Evolutionary conservation across 352 stramenopile genomes (phyloP).

Genomic region (Phytophthora sp.): DNA sequence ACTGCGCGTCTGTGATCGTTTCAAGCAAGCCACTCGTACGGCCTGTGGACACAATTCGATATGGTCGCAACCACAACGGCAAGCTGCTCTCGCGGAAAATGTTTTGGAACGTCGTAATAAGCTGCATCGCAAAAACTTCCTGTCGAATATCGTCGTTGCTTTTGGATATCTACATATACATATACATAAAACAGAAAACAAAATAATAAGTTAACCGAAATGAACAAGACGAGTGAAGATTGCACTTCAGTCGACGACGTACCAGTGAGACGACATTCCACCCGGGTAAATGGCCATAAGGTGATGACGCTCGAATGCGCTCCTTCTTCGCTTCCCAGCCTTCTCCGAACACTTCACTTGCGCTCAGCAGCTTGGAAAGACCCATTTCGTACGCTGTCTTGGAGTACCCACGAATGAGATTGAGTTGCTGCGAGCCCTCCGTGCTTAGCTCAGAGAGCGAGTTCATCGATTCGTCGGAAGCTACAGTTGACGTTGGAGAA

Average conservation of each 20-base stretch:
- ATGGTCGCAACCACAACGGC: constrained; percentile 94
- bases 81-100: constrained; percentile 92
- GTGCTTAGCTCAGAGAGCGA: constrained; percentile 26
- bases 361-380: constrained; percentile 65
- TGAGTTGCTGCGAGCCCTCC: constrained; percentile 22
- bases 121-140: constrained; percentile 96
- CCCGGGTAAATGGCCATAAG: constrained; percentile 82
- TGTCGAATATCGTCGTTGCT: constrained; percentile 97
- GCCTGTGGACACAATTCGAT: constrained; percentile 94
- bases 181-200: too few species aligned
- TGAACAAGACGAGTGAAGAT: background rate
- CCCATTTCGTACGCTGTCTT: constrained; percentile 72
- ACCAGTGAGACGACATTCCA: constrained; percentile 94
- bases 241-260: background rate
- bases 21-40: constrained; percentile 94
- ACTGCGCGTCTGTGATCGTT: constrained; percentile 95
- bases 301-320: constrained; percentile 87
- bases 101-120: constrained; percentile 93
- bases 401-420: constrained; percentile 62
- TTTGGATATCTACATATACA: constrained; percentile 91
- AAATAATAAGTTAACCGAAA: background rate
- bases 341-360: constrained; percentile 89
- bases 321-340: constrained; percentile 95
- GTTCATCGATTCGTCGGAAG: constrained; percentile 33
- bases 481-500: constrained; percentile 13